Percentiles rank a stretch among this genome's conserved stretches.
Evolutionary conservation across 352 stramenopile species (phyloP).

Genomic region (Globisporangium nodosum): DNA sequence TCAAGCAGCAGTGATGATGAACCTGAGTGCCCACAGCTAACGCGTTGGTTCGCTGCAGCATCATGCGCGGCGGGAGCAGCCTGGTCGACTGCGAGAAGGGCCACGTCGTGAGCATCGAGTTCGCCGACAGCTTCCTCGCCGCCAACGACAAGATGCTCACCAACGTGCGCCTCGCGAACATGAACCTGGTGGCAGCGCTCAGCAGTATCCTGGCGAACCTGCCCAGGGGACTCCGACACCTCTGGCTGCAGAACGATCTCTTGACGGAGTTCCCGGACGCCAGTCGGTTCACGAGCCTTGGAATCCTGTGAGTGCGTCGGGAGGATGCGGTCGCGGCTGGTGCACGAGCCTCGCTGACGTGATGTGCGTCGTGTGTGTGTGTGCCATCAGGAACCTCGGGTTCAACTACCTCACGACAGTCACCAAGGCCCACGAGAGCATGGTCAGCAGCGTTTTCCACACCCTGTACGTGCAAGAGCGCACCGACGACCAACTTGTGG

Average conservation of each 20-base stretch:
- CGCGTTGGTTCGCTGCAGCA: constrained; percentile 11
- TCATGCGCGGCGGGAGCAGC: constrained; percentile 35
- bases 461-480: neutral
- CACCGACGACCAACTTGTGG: too few species aligned
- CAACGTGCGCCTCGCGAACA: constrained; percentile 26
- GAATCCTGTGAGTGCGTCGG: neutral
- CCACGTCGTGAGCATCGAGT: constrained; percentile 32
- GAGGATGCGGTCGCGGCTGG: neutral
- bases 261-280: neutral
- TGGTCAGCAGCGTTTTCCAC: neutral
- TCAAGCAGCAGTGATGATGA: too few species aligned
- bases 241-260: neutral
- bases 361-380: constrained; percentile 2
- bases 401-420: constrained; percentile 8
- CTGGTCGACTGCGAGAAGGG: constrained; percentile 28
- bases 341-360: neutral
- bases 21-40: neutral
- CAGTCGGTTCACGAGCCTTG: neutral
- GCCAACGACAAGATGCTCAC: constrained; percentile 21
- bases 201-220: constrained; percentile 6
- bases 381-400: constrained; percentile 3
- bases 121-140: constrained; percentile 26
- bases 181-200: constrained; percentile 1
- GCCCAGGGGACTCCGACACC: constrained; percentile 3
- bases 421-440: neutral